A percentile compares a stretch with the other conserved stretches of the same genome.
Evolutionary conservation across 805 yeast genomes (phyloP).

Genomic region (Candida coleopterorum): DNA sequence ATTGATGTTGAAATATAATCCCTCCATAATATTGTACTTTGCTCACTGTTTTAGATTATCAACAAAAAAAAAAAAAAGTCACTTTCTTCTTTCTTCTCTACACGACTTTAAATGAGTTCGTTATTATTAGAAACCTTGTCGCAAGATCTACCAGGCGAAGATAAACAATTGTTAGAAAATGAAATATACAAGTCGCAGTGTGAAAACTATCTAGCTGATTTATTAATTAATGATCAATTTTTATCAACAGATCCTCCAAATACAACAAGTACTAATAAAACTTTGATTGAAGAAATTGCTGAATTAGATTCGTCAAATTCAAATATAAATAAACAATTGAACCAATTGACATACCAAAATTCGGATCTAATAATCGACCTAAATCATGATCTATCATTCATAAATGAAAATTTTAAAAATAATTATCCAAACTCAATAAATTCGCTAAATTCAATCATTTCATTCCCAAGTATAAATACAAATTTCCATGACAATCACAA

Average conservation of each 20-base stretch:
- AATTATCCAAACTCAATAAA: not conserved
- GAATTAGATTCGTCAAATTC: constrained; percentile 60
- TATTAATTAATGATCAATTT: constrained; percentile 47
- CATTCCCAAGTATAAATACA: not conserved
- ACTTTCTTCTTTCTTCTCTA: not conserved
- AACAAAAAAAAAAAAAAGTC: too few species aligned
- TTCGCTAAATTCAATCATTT: not conserved
- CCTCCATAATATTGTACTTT: constrained; percentile 94
- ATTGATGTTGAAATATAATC: constrained; percentile 85
- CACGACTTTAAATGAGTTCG: constrained; percentile 4
- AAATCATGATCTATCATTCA: constrained; percentile 28
- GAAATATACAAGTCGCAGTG: not conserved
- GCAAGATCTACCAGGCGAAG: constrained; percentile 21
- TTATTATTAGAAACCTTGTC: constrained; percentile 31
- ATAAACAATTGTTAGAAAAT: constrained; percentile 14
- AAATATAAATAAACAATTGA: constrained; percentile 41
- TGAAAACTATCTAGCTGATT: constrained; percentile 27
- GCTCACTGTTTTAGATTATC: constrained; percentile 1
- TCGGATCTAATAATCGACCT: constrained; percentile 45
- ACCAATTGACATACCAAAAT: constrained; percentile 32
- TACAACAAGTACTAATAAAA: constrained; percentile 18
- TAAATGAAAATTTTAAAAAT: constrained; percentile 21
- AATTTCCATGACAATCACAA: not conserved
- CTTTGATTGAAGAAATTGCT: constrained; percentile 66
- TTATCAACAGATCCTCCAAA: constrained; percentile 41